Conservation (phyloP, 176 grass and related monocot species). For the Avena atlantica region DNA sequence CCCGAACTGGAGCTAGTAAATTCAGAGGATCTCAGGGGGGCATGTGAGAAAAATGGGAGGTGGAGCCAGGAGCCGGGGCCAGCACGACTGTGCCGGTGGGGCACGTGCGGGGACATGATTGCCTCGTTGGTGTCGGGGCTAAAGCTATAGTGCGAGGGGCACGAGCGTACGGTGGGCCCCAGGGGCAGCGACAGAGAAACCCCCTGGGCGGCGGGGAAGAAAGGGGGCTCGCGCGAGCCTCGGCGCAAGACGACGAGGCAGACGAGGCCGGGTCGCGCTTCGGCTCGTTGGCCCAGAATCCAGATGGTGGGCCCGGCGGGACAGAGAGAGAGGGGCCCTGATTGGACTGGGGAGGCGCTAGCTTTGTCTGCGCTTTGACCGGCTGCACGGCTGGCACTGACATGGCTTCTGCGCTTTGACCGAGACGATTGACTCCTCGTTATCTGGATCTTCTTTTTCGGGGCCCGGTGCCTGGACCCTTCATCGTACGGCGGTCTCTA, state of each 20-base stretch:
- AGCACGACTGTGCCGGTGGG: not conserved
- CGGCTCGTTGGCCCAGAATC: too few relatives aligned
- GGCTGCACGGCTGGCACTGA: not conserved
- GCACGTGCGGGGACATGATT: conserved; percentile 11
- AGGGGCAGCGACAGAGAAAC: not conserved
- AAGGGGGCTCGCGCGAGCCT: not conserved
- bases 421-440: not conserved
- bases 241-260: not conserved
- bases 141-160: not conserved
- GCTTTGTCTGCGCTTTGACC: conserved; percentile 9
- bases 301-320: not conserved
- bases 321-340: not conserved
- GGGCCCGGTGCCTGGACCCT: not conserved
- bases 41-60: not conserved
- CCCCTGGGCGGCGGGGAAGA: not conserved
- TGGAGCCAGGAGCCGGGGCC: not conserved
- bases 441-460: not conserved
- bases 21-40: not conserved
- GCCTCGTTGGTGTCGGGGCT: not conserved
- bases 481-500: too few relatives aligned
- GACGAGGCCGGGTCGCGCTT: not conserved
- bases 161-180: not conserved
- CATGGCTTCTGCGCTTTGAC: not conserved
- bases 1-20: not conserved
- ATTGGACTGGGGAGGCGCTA: not conserved